A percentile compares a stretch with the other conserved stretches of the same genome.
Conservation (phyloP, 1,284 basidiomycete genomes). For the Sutorius eximius region DNA sequence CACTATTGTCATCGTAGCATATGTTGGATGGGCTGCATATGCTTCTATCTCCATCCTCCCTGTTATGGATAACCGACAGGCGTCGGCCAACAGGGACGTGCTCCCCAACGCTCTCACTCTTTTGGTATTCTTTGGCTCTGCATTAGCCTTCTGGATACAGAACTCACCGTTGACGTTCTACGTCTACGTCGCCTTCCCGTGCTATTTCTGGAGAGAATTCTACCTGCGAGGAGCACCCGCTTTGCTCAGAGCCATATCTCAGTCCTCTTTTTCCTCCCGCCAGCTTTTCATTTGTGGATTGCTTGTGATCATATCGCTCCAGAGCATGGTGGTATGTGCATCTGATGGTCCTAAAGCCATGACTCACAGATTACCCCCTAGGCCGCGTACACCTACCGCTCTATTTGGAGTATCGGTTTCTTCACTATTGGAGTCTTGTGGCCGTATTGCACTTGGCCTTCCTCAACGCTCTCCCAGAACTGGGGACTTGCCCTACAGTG, state of each 20-base stretch:
- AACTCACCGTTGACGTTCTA: conserved; percentile 74
- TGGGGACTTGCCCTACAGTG: conserved; percentile 43
- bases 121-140: conserved; percentile 41
- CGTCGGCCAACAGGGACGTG: neutral
- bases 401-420: conserved; percentile 74
- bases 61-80: neutral
- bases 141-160: conserved; percentile 60
- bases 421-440: conserved; percentile 65
- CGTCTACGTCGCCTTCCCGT: conserved; percentile 73
- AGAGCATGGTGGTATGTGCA: conserved; percentile 71
- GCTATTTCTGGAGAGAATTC: conserved; percentile 72
- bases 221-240: conserved; percentile 33
- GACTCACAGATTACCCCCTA: conserved; percentile 34
- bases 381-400: conserved; percentile 69
- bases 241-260: conserved; percentile 21
- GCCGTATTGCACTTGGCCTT: conserved; percentile 57
- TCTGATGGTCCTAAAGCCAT: neutral
- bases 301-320: conserved; percentile 47
- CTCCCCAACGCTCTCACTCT: conserved; percentile 28
- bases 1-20: conserved; percentile 69
- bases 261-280: conserved; percentile 25
- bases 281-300: conserved; percentile 27
- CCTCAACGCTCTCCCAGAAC: conserved; percentile 32
- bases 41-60: conserved; percentile 54
- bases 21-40: conserved; percentile 78